Conservation (phyloP, 2,329 filamentous ascomycete species). For the Cladophialophora yegresii region DNA sequence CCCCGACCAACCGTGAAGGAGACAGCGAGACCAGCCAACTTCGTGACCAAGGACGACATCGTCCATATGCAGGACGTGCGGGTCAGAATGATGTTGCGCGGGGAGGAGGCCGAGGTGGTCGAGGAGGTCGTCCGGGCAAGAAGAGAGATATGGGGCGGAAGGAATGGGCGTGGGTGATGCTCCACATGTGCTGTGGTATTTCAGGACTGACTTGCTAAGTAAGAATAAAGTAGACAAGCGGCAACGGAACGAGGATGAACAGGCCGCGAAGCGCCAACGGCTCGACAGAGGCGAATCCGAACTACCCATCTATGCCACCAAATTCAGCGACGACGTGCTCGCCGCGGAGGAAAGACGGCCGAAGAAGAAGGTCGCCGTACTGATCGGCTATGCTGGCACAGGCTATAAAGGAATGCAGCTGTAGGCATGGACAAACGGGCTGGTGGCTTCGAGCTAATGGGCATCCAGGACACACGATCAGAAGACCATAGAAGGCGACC, state of each 20-base stretch:
- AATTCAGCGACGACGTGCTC: constrained; percentile 77
- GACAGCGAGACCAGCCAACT: constrained; percentile 5
- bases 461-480: constrained; percentile 56
- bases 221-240: constrained; percentile 55
- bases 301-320: constrained; percentile 57
- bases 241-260: constrained; percentile 53
- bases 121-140: constrained; percentile 46
- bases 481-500: constrained; percentile 92
- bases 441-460: constrained; percentile 18
- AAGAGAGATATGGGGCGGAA: constrained; percentile 67
- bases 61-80: constrained; percentile 22
- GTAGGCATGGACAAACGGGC: constrained; percentile 39
- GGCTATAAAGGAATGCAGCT: constrained; percentile 99
- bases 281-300: constrained; percentile 48
- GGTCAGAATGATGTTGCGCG: constrained; percentile 28
- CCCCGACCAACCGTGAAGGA: constrained; percentile 1
- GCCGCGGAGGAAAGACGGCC: constrained; percentile 81
- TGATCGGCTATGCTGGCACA: constrained; percentile 93
- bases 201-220: constrained; percentile 53
- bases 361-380: constrained; percentile 93
- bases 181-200: constrained; percentile 32
- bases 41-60: constrained; percentile 13
- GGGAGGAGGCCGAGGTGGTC: constrained; percentile 37
- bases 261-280: constrained; percentile 59
- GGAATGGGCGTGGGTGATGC: constrained; percentile 63